Evolutionary conservation across 192 early-diverging fungal genomes (phyloP), one percentile per base, ranked within the genome.

Genomic region (Radiomyces spectabilis): DNA sequence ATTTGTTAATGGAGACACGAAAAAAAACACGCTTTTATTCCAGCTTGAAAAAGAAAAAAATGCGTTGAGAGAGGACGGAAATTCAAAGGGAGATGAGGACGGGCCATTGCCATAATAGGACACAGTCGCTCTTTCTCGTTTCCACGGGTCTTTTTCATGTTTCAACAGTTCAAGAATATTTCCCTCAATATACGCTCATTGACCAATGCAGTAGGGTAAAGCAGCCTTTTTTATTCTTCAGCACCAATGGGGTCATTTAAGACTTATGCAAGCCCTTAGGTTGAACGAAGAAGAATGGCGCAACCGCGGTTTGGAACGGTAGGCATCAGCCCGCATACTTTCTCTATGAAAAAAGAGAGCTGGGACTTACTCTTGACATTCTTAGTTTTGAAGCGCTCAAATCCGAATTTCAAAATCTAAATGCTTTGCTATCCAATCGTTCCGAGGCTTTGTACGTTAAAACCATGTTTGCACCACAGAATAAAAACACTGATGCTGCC

Each of bases 351-450:
- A 24, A 47, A 47, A 47, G 5, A 47, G 22, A 3, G 3, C 29
- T 22, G 12, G 7, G 15, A 29, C 10, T 47, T 5, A 30, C 27
- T 6, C 12, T 13, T 42, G 22, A 47, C 29, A 4, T 26, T 12
- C 8, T 12, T 50, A 59, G 57, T 21, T 37, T 59, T 16, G 47
- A 47, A n/a, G 45, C 57, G 9, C 13, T 59, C 5, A 29, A 33
- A 16, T 50, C 34, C 26, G 57, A 59, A 51, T 41, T 59, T 18
- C 37, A 39, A 30, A 59, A 51, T 18, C 32, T 59, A 2, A 59
- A 59, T 30, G 27, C 57, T 13, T 27, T 59, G 18, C 16, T 50
- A 41, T 18, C 24, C 1, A 48, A 40, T 15, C 33, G 40, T 3
- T 26, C 44, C 26, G 44, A 35, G 24, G 38, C 51, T 16, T 40